Conservation (phyloP, 2,329 filamentous ascomycete genomes). For the Cladophialophora immunda region DNA sequence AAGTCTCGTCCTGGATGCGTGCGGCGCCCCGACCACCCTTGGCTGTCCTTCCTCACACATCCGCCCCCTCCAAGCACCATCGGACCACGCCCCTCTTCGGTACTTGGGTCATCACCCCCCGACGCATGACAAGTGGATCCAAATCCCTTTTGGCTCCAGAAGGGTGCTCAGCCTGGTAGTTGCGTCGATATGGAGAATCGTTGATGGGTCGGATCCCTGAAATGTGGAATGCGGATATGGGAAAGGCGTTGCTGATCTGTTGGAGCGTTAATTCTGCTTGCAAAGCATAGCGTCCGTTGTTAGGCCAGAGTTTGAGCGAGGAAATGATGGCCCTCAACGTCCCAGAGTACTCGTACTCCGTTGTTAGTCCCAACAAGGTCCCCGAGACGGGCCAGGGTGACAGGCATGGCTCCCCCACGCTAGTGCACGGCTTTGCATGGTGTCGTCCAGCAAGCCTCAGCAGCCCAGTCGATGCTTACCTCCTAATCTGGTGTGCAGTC, state of each 20-base stretch:
- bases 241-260: constrained; percentile 5
- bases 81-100: constrained; percentile 1
- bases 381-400: constrained; percentile 1
- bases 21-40: neutral
- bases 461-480: constrained; percentile 8
- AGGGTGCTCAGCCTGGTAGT: constrained; percentile 1
- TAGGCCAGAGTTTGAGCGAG: neutral
- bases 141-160: neutral
- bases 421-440: constrained; percentile 3
- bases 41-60: neutral
- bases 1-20: neutral
- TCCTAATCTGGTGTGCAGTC: constrained; percentile 15
- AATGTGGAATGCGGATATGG: neutral
- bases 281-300: neutral
- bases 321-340: neutral
- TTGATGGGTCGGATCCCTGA: neutral
- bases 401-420: constrained; percentile 23
- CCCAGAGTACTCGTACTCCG: neutral
- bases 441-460: constrained; percentile 10
- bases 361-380: neutral
- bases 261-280: neutral
- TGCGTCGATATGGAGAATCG: neutral
- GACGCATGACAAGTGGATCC: neutral
- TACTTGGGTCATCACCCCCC: neutral
- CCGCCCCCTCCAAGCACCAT: neutral